Evolutionary conservation across 371 early-diverging fungal species (phyloP), one percentile per base, ranked within the genome.

Genomic region (Mortierella sp.): DNA sequence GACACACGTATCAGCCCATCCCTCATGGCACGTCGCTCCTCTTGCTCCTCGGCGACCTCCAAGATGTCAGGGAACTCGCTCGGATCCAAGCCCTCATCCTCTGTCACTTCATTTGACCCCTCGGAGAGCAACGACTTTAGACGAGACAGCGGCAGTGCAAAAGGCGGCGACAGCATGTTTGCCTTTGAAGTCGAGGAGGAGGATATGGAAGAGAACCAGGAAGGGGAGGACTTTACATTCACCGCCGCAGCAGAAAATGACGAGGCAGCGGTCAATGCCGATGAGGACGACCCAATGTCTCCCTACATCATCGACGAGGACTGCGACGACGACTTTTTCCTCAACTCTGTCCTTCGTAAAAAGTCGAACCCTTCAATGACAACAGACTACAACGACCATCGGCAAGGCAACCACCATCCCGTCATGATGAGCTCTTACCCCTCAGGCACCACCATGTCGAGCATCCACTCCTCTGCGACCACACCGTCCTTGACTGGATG

Each of bases 291-390:
- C 21, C 73, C 75, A 34, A 21, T 60, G 47, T 84, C 84, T 11
- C 84, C 84, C 19, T 84, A 84, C 50, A 71, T 84, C 75, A 81
- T 81, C 58, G 84, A 81, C 50, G 84, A 84, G 47, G 70, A 73
- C 60, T 78, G 81, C 60, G 84, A 81, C 34, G 84, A 84, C 28
- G 81, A 78, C 1, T 84, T 84, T 44, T 84, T 84, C 84, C 73
- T 84, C 63, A 84, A 84, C 73, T 84, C 84, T 26, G 84, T 84
- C 50, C 84, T 84, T 52, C 80, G 80, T 28, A 84, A 80, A 47
- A 80, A 80, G 21, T 70, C 83, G 3, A 8, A 13, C 31, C 70
- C 72, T 1, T 34, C 70, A 1, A 26, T 65, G 28, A 24, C 54
- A 19, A 52, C 38, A 24, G 45, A 71, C 55, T 26, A 52, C 70